Evolutionary conservation across 208 protist species (phyloP).

Genomic region (Phytomonas sp.): DNA sequence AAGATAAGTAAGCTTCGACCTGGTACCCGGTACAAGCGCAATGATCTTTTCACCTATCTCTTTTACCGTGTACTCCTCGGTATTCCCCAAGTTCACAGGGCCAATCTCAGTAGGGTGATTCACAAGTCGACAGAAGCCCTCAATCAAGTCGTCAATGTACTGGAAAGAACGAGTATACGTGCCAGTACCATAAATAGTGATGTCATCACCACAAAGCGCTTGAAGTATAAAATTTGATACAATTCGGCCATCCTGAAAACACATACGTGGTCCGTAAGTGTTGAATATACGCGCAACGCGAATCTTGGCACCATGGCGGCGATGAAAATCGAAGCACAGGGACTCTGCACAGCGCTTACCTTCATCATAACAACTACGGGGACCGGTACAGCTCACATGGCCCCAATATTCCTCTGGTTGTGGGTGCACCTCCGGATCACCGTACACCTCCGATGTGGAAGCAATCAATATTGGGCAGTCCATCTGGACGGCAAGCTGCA

Average conservation of each 20-base stretch:
- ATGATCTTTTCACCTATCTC: conserved; percentile 46
- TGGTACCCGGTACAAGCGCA: conserved; percentile 25
- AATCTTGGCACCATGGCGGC: conserved; percentile 54
- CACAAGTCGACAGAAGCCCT: conserved; percentile 42
- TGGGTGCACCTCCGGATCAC: conserved; percentile 84
- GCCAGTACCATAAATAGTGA: conserved; percentile 92
- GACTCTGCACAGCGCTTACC: conserved; percentile 93
- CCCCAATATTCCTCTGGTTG: conserved; percentile 89
- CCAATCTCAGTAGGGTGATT: conserved; percentile 42
- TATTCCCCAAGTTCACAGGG: conserved; percentile 70
- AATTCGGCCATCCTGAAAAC: conserved; percentile 91
- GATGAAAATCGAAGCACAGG: conserved; percentile 86
- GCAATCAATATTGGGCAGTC: conserved; percentile 73
- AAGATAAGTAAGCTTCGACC: conserved; percentile 38
- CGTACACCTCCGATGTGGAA: conserved; percentile 94
- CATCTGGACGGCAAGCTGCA: conserved; percentile 77
- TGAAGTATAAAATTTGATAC: conserved; percentile 95
- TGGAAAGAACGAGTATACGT: conserved; percentile 88
- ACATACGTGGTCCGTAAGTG: conserved; percentile 95
- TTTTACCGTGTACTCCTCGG: conserved; percentile 52
- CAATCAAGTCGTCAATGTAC: conserved; percentile 69
- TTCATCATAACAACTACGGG: conserved; percentile 94
- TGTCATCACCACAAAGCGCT: conserved; percentile 52
- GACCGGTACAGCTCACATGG: conserved; percentile 85
- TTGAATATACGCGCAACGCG: conserved; percentile 95